These are phyloP conservation scores for Taphrina sp. DNA, from an alignment of 1,139 yeast genomes.

Conservation along the genomic window DNA sequence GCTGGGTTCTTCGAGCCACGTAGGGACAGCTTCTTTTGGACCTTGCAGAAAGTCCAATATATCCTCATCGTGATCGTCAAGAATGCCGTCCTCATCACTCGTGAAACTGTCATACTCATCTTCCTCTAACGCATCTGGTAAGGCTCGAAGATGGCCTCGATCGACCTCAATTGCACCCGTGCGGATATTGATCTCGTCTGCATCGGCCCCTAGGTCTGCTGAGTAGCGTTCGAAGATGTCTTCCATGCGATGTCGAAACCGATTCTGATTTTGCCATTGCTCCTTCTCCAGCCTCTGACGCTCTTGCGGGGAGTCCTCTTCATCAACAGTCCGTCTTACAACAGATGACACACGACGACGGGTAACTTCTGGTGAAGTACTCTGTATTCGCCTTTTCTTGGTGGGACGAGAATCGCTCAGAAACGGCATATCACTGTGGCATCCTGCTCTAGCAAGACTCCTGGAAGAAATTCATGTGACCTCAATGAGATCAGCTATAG, in stretches of 20 bases:
- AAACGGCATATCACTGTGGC: no score
- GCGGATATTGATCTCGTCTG: constrained; percentile 38
- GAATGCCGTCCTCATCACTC: constrained; percentile 26
- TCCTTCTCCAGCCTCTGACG: constrained; percentile 9
- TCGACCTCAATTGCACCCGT: constrained; percentile 39
- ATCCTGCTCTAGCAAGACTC: no score
- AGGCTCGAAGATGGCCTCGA: constrained; percentile 36
- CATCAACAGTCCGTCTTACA: no score
- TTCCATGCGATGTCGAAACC: constrained; percentile 35
- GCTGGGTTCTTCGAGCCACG: constrained; percentile 9
- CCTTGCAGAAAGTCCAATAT: constrained; percentile 13
- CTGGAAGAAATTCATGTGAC: no score
- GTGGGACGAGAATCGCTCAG: no score
- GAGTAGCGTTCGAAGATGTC: constrained; percentile 37
- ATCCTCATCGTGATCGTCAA: constrained; percentile 30
- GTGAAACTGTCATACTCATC: constrained; percentile 22
- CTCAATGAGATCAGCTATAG: no score
- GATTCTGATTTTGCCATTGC: constrained; percentile 11
- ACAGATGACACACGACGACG: no score
- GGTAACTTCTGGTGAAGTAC: no score
- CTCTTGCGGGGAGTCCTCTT: background rate
- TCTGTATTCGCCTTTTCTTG: no score
- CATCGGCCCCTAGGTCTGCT: constrained; percentile 33
- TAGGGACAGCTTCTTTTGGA: constrained; percentile 12
- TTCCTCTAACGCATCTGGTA: constrained; percentile 24